phyloP scores from a whole-genome alignment of 73 alveolate species.

The Tetrahymena thermophila region DNA sequence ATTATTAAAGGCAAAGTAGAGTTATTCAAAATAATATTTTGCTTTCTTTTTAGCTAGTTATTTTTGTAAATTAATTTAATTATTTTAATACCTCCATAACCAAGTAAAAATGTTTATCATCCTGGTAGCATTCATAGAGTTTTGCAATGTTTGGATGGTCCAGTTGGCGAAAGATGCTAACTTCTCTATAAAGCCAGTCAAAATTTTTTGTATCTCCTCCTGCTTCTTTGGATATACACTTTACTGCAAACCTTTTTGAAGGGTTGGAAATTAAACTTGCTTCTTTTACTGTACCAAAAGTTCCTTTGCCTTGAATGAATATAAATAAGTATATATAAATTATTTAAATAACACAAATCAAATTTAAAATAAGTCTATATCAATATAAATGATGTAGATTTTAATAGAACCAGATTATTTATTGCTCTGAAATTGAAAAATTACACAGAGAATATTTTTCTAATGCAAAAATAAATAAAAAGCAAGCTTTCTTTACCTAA shows the following conservation, averaged over 20 bases:
- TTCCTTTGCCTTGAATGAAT: neutral
- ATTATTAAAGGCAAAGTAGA: neutral
- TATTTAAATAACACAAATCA: neutral
- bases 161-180: neutral
- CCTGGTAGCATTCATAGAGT: neutral
- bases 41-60: too few species aligned
- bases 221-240: neutral
- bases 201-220: neutral
- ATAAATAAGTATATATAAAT: neutral
- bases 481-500: neutral
- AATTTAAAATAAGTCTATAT: neutral
- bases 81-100: neutral
- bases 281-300: neutral
- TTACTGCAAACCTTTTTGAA: neutral
- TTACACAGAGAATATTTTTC: too few species aligned
- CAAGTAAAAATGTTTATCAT: neutral
- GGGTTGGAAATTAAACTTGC: neutral
- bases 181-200: neutral
- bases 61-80: neutral
- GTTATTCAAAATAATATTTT: neutral
- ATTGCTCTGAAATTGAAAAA: too few species aligned
- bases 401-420: too few species aligned
- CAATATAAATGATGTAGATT: neutral
- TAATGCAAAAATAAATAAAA: too few species aligned
- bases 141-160: neutral